A percentile compares a stretch with the other conserved stretches of the same genome.
Conservation (phyloP, 2,329 filamentous ascomycete species). For the Pleomassaria siparia region DNA sequence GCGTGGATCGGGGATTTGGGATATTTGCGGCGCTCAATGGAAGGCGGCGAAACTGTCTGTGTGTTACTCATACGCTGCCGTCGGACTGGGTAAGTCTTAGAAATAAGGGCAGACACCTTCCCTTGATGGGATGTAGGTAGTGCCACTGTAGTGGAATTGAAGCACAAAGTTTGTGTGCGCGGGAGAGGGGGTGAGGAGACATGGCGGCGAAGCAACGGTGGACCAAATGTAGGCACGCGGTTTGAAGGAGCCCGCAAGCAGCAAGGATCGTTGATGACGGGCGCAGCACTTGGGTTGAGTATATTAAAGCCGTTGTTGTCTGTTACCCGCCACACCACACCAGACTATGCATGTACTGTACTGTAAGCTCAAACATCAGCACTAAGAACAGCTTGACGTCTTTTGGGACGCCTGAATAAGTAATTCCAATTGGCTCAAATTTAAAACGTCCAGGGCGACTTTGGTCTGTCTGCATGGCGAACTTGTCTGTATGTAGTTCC, state of each 20-base stretch:
- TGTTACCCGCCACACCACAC: neutral
- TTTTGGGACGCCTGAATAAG: neutral
- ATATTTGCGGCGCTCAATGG: neutral
- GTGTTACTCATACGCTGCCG: neutral
- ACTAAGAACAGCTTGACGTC: neutral
- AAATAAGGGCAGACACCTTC: neutral
- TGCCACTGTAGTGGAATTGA: no score
- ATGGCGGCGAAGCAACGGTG: neutral
- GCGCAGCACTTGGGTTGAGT: neutral
- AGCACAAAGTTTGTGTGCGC: neutral
- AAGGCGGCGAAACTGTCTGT: neutral
- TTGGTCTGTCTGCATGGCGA: no score
- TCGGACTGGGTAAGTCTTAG: neutral
- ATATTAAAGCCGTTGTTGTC: neutral
- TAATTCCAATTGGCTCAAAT: neutral
- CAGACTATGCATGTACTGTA: no score
- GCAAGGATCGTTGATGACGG: neutral
- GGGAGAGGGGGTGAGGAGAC: neutral
- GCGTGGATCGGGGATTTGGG: slow-evolving; percentile 3
- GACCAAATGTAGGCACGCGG: neutral
- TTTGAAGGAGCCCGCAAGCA: neutral
- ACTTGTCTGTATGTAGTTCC: neutral
- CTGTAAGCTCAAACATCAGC: neutral
- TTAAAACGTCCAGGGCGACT: neutral
- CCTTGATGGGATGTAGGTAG: neutral